A percentile compares a stretch with the other conserved stretches of the same genome.
Evolutionary conservation across 106 monocot species (phyloP).

Genomic region (Narthecium ossifragum): DNA sequence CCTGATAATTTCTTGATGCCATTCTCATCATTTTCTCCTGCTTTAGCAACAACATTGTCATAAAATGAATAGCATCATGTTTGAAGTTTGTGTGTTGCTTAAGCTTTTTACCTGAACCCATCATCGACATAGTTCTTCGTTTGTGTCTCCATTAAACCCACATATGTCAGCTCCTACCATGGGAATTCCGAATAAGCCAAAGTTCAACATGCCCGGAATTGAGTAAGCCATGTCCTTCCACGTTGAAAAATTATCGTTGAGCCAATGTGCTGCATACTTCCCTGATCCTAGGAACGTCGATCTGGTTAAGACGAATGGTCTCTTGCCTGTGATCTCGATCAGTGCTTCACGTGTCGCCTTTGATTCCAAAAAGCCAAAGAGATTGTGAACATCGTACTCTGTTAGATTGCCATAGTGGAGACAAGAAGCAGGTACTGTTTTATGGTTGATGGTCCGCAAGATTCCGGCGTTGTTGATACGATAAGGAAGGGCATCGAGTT

Average conservation of each 20-base stretch:
- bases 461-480: conserved; percentile 44
- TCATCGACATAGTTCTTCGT: conserved; percentile 49
- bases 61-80: neutral
- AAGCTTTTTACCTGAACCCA: conserved; percentile 61
- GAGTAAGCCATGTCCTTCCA: conserved; percentile 62
- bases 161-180: conserved; percentile 83
- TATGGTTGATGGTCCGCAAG: conserved; percentile 18
- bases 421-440: conserved; percentile 42
- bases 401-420: conserved; percentile 49
- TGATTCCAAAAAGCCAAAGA: conserved; percentile 45
- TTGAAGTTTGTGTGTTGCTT: no score
- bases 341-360: conserved; percentile 41
- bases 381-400: conserved; percentile 70
- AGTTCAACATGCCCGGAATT: conserved; percentile 48
- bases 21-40: no score
- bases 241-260: conserved; percentile 50
- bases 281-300: conserved; percentile 65
- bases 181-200: conserved; percentile 76
- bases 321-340: conserved; percentile 27
- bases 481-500: conserved; percentile 53
- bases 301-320: conserved; percentile 62
- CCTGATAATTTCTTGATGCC: no score
- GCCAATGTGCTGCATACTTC: conserved; percentile 69
- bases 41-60: no score
- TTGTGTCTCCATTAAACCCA: conserved; percentile 51